Percentiles rank a stretch among this genome's conserved stretches.
phyloP scores from a whole-genome alignment of 495 filamentous ascomycete species.

The Aspergillus sclerotioniger region DNA sequence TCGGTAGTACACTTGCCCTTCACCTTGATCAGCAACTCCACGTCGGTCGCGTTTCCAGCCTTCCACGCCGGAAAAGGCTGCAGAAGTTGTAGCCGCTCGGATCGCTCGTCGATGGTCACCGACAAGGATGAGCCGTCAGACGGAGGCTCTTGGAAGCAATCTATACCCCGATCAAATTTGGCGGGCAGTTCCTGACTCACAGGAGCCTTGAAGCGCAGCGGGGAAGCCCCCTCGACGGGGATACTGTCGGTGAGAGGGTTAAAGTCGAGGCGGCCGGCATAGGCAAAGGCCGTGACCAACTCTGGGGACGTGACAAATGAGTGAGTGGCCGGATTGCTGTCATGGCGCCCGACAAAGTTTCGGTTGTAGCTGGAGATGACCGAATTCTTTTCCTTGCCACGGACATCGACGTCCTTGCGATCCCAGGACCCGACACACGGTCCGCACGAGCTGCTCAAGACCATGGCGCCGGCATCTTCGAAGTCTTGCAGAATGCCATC shows the following conservation, averaged over 20 bases:
- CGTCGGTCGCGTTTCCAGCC: conserved; percentile 7
- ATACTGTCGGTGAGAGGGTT: conserved; percentile 14
- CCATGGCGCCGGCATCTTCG: conserved; percentile 82
- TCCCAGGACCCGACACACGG: conserved; percentile 74
- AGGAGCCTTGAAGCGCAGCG: conserved; percentile 15
- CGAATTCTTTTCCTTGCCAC: conserved; percentile 78
- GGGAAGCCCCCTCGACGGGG: background rate
- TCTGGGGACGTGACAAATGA: conserved; percentile 25
- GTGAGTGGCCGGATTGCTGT: conserved; percentile 64
- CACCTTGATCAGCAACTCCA: conserved; percentile 21
- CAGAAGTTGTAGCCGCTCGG: conserved; percentile 21
- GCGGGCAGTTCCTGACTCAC: conserved; percentile 14
- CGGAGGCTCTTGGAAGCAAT: conserved; percentile 19
- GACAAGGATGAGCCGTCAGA: conserved; percentile 9
- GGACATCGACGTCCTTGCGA: conserved; percentile 75
- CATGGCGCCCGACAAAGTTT: conserved; percentile 91
- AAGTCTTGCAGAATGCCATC: conserved; percentile 84
- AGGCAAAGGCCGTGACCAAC: conserved; percentile 23
- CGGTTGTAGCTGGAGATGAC: conserved; percentile 85
- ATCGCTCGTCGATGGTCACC: conserved; percentile 14
- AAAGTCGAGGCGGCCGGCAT: conserved; percentile 20
- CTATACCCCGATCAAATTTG: conserved; percentile 3
- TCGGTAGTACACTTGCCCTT: conserved; percentile 28
- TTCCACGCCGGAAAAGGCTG: conserved; percentile 18
- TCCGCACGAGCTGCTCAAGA: conserved; percentile 86